These are phyloP conservation scores for Lactifluus hygrophoroides DNA, from an alignment of 768 basidiomycete species.

Conservation along the genomic window DNA sequence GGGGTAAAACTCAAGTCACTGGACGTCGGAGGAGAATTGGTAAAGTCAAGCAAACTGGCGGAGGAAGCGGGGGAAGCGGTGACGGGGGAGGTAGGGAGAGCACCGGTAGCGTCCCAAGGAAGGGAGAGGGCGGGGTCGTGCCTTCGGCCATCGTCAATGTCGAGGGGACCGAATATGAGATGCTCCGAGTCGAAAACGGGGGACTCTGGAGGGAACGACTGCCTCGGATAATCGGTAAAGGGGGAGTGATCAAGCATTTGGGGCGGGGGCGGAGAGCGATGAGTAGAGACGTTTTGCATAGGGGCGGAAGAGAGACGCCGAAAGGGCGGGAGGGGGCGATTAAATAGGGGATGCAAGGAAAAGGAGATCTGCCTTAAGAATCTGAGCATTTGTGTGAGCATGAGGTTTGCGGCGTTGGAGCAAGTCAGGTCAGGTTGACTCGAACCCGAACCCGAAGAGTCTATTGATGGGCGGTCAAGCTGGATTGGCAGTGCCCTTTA, in stretches of 20 bases:
- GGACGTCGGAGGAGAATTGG: conserved; percentile 35
- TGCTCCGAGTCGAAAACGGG: conserved; percentile 38
- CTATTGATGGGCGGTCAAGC: background rate
- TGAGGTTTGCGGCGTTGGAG: background rate
- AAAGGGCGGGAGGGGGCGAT: conserved; percentile 18
- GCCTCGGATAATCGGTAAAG: conserved; percentile 23
- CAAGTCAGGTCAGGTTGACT: background rate
- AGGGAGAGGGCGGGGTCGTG: conserved; percentile 25
- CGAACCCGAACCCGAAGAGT: background rate
- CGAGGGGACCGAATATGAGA: conserved; percentile 48
- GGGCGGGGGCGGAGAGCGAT: conserved; percentile 20
- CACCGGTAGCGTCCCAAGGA: conserved; percentile 35
- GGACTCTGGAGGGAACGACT: conserved; percentile 27
- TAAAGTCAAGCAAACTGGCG: conserved; percentile 34
- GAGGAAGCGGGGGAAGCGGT: conserved; percentile 34
- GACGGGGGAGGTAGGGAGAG: conserved; percentile 31
- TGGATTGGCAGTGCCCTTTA: background rate
- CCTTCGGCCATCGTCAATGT: conserved; percentile 41
- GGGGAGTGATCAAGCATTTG: conserved; percentile 23
- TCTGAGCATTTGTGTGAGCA: background rate
- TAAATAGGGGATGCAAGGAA: conserved; percentile 18
- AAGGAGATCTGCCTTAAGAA: conserved; percentile 1
- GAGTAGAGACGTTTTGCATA: conserved; percentile 21
- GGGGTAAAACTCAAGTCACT: conserved; percentile 31
- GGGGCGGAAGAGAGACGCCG: conserved; percentile 24